Evolutionary conservation across 2,329 filamentous ascomycete genomes (phyloP).

Genomic region (Aspergillus sojae): DNA sequence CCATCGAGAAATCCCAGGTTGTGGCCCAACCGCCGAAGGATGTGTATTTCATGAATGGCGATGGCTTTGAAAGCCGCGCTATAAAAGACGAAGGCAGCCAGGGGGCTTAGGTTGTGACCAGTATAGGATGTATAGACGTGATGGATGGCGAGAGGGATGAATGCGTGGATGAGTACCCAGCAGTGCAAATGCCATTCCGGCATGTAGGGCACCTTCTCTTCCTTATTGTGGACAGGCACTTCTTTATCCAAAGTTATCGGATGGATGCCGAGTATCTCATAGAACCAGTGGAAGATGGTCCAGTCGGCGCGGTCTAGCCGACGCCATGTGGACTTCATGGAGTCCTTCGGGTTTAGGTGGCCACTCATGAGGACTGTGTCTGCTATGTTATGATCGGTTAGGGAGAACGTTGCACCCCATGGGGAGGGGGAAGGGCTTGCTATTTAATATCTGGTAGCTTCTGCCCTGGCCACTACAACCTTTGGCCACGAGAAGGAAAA

Average conservation of each 20-base stretch:
- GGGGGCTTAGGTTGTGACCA: slow-evolving; percentile 31
- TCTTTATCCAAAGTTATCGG: slow-evolving; percentile 30
- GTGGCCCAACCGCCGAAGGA: slow-evolving; percentile 44
- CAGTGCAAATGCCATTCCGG: slow-evolving; percentile 39
- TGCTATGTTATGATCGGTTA: slow-evolving; percentile 26
- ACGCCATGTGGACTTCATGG: slow-evolving; percentile 48
- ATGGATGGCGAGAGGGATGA: slow-evolving; percentile 42
- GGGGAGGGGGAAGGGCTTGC: slow-evolving; percentile 19
- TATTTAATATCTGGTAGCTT: background rate
- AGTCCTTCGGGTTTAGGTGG: slow-evolving; percentile 34
- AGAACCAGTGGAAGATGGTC: slow-evolving; percentile 36
- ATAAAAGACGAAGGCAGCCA: slow-evolving; percentile 43
- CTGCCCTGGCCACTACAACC: background rate
- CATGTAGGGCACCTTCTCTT: slow-evolving; percentile 46
- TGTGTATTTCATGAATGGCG: slow-evolving; percentile 44
- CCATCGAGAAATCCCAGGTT: slow-evolving; percentile 48
- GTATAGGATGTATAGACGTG: slow-evolving; percentile 37
- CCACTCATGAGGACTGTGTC: slow-evolving; percentile 13
- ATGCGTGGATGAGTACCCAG: slow-evolving; percentile 45
- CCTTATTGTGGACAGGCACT: slow-evolving; percentile 45
- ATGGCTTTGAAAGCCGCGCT: slow-evolving; percentile 43
- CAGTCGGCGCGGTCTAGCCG: slow-evolving; percentile 30
- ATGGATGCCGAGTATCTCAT: slow-evolving; percentile 35
- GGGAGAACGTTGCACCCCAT: slow-evolving; percentile 47
- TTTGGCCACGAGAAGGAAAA: too few relatives aligned